Base-by-base conservation (phyloP, 2,329 filamentous ascomycete species). In the Claviceps sp. region DNA sequence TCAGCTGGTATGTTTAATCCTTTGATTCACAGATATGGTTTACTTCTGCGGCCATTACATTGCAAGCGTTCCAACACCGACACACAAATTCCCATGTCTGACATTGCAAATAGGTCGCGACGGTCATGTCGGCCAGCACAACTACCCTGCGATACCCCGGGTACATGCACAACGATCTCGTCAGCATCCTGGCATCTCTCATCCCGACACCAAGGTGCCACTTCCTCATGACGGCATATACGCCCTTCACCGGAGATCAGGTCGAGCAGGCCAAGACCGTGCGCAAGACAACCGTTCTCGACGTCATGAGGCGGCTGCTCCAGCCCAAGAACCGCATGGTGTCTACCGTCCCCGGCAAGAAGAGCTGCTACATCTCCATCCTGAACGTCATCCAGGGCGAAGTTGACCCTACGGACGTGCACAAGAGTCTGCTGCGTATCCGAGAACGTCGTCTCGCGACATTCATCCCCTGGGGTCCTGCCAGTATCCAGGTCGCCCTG, bases 301-400 rank as follows among this genome's bases (percentile, higher is more conserved):
- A 98, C 66, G 94, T 98, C 56, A 98, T 98, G 93, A 82, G 93
- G 53, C 80, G 93, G 54, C 74, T 98, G 24, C 74, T 98, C 54
- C 94, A 98, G 70, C 93, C 93, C 41, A 98, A 98, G 76, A 98
- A 98, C 70, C 84, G 94, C 65, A 98, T 98, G 93, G 93, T 98
- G 46, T 95, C 90, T 24, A 95, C 93, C 22, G 85, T 89, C 52
- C 90, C 91, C 1, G 87, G 86, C 62, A 97, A 97, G 73, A 94
- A 88, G 73, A 96, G 89, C 71, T 98, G 93, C 73, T 98, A 98
- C 73, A 97, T 98, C 64, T 95, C 89, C 47, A 97, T 98, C 60
- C 76, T 98, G 56, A 97, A 98, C 69, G 95, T 98, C 62, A 98
- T 98, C 61, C 93, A 97, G 73, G 93, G 93, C 62, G 93, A 98